Percentiles rank a stretch among this genome's conserved stretches.
Evolutionary conservation across 108 stramenopile genomes (phyloP).

Genomic region (Conticribra guillardii): DNA sequence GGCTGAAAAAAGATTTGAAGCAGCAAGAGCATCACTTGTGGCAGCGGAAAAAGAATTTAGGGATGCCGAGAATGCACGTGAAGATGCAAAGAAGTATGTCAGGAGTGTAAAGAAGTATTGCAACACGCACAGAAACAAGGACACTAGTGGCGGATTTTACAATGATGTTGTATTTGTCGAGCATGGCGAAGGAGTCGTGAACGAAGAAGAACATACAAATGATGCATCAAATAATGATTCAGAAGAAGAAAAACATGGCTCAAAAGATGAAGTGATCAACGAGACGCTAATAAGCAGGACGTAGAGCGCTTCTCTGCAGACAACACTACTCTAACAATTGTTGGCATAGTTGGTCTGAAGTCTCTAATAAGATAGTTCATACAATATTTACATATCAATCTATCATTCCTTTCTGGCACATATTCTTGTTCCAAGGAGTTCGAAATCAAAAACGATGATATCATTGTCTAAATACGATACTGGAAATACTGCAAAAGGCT

Average conservation of each 20-base stretch:
- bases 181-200: too few species aligned
- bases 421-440: conserved; percentile 74
- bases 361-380: too few species aligned
- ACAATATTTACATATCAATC: neutral
- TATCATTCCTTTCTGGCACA: conserved; percentile 67
- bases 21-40: conserved; percentile 18
- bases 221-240: too few species aligned
- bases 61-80: conserved; percentile 25
- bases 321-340: neutral
- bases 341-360: neutral
- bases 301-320: too few species aligned
- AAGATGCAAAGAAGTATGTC: conserved; percentile 28
- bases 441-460: conserved; percentile 83
- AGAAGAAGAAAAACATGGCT: too few species aligned
- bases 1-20: conserved; percentile 24
- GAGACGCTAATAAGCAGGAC: too few species aligned
- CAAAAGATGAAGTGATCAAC: too few species aligned
- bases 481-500: conserved; percentile 74
- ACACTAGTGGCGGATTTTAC: neutral
- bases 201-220: too few species aligned
- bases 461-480: conserved; percentile 75
- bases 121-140: conserved; percentile 1
- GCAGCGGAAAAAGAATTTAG: conserved; percentile 28
- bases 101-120: conserved; percentile 17
- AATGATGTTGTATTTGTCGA: conserved; percentile 28